Conservation (phyloP, 2,329 filamentous ascomycete genomes). For the Colletotrichum cuscutae region DNA sequence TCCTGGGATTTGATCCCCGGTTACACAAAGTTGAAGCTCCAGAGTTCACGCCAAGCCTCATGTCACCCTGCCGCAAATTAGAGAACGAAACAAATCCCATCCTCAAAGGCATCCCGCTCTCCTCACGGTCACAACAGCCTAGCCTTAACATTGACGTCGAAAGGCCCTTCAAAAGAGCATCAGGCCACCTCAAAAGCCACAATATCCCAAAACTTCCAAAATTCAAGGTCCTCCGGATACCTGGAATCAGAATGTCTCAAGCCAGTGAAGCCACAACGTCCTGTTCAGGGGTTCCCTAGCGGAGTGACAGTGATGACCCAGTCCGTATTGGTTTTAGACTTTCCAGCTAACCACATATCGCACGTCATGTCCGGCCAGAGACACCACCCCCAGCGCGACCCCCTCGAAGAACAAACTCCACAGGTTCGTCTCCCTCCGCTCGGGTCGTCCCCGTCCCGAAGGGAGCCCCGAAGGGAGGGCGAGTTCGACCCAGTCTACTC, state of each 20-base stretch:
- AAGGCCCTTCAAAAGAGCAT: not conserved
- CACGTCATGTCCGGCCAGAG: constrained; percentile 23
- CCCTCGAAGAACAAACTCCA: not conserved
- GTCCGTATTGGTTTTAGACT: not conserved
- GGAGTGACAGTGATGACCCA: not conserved
- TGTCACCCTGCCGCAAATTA: not conserved
- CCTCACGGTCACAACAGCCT: no score
- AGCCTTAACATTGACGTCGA: not conserved
- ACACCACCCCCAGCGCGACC: not conserved
- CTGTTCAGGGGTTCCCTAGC: not conserved
- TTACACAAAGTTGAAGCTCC: not conserved
- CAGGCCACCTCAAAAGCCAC: not conserved
- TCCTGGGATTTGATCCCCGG: not conserved
- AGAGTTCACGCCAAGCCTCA: not conserved
- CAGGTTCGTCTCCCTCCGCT: constrained; percentile 8
- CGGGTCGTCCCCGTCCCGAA: constrained; percentile 13
- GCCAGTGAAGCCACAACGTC: constrained; percentile 11
- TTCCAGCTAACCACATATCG: not conserved
- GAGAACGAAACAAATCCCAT: not conserved
- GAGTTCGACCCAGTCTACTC: constrained; percentile 2
- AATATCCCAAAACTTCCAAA: no score
- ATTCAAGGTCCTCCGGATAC: constrained; percentile 1
- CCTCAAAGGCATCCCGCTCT: not conserved
- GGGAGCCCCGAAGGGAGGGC: not conserved
- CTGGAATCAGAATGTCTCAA: constrained; percentile 26